Evolutionary conservation across 768 basidiomycete genomes (phyloP), one percentile per base, ranked within the genome.

Genomic region (Tubosaeta sp.): DNA sequence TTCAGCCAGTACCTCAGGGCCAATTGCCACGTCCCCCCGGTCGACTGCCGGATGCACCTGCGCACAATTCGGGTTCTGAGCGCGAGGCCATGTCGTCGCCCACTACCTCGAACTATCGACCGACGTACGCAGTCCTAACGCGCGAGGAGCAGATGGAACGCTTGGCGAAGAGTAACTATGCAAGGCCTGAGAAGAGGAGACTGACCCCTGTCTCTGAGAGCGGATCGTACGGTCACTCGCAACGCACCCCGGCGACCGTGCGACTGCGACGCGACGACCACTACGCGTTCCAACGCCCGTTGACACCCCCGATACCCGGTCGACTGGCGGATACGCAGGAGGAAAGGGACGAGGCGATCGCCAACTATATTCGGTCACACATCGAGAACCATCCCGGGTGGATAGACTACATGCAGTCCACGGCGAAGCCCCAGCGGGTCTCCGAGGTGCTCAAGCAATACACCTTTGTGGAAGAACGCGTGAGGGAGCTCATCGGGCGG

Each of bases 391-490:
- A 83, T 51, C 58, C 66, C 2, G 70, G 61, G 22, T 84, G 77
- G 74, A 51, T 55, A 9, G 69, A 70, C 10, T 83, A 78, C 58
- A 81, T 78, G 64, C 64, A 70, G 51, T 71, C 71, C 6, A 73
- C 71, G 49, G 74, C 70, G 9, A 66, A 54, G 34, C 72, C 67
- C n/a, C 73, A 72, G 33, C 69, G 72, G 11, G 70, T 74, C 10
- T 65, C 69, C 9, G 76, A 74, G 38, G 65, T 79, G 31, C 49
- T 81, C 50, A 68, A 70, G 35, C 78, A 80, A 58, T 87, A 81
- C 55, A 61, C 62, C 14, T 78, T 82, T 59, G 74, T 86, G 38
- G 74, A 81, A 55, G 63, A 72, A 31, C 73, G 77, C 65, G 65
- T 80, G 29, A 74, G 79, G 46, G 69, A 72, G 44, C 77, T 72